Evolutionary conservation across 768 basidiomycete genomes (phyloP), one percentile per base, ranked within the genome.

Genomic region (Hygrophorus russula): DNA sequence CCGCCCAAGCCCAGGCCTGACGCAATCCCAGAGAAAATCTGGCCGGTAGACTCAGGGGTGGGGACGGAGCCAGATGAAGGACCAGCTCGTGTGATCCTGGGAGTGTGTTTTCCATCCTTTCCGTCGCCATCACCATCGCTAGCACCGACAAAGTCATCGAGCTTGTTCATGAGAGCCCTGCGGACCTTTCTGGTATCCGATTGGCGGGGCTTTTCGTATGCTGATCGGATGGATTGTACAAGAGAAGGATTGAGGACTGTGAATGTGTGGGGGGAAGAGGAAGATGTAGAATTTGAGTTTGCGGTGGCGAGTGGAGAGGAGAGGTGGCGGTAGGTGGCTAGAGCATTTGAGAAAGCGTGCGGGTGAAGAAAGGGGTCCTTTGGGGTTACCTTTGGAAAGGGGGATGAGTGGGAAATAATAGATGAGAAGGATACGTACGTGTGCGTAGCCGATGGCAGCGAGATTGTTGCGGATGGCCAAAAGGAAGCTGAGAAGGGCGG

Each of bases 301-400:
- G 46, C 48, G 42, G 51, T 49, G 32, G 59, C 45, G 32, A 49
- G 36, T 36, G 61, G 44, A 28, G 53, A 52, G 19, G 60, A 49
- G 12, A 24, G 24, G 24, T 59, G 54, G 20, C 59, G 40, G 45
- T 68, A 70, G 13, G 61, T 56, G 36, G 51, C 56, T 5, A 89
- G 63, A 1, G 73, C 71, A 18, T 63, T 58, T 15, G 71, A 53
- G 47, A 90, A 82, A 7, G 62, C 62, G 32, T 71, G 56, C 0
- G 84, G 82, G 45, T 85, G 73, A 36, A 84, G 63, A 54, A 91
- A 88, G 1, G 88, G 87, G 57, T 90, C 88, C 56, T 79, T 80
- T 2, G 86, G 81, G 30, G 80, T 63, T n/a, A 41, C 28, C 45
- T 42, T 24, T n/a, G n/a, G 18, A 9, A 11, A 34, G 31, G 30